These are phyloP conservation scores for Aspergillus bridgeri DNA, from an alignment of 495 filamentous ascomycete genomes.

Conservation along the genomic window DNA sequence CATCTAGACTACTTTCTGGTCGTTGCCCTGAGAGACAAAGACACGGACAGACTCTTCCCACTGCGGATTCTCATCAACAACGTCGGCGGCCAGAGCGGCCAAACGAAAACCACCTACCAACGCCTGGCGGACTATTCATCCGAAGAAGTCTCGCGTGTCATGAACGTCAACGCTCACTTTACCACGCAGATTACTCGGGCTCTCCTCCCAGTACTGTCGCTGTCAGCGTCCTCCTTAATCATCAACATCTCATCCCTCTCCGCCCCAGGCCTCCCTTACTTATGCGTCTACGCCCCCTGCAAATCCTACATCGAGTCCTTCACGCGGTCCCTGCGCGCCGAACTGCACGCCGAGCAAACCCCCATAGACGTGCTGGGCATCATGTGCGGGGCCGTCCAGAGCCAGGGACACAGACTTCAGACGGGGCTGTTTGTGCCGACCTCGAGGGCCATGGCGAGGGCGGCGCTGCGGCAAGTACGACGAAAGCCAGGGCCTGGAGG, in stretches of 20 bases:
- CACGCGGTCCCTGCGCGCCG: conserved; percentile 3
- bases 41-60: too few relatives aligned
- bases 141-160: conserved; percentile 12
- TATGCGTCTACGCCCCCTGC: conserved; percentile 31
- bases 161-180: conserved; percentile 40
- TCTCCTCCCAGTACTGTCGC: conserved; percentile 33
- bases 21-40: background rate
- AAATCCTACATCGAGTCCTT: conserved; percentile 39
- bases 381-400: background rate
- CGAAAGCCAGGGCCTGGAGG: background rate
- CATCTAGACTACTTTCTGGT: background rate
- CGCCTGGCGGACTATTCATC: background rate
- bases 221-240: conserved; percentile 32
- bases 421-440: background rate
- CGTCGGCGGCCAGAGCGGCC: background rate
- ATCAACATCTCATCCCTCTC: conserved; percentile 42
- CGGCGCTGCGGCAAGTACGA: background rate
- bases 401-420: background rate
- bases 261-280: conserved; percentile 32
- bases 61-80: background rate
- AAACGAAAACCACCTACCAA: background rate
- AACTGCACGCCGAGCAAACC: background rate
- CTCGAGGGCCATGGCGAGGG: background rate
- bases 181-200: conserved; percentile 38
- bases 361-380: background rate